Percentiles rank a stretch among this genome's conserved stretches.
Conservation (phyloP, 2,329 filamentous ascomycete species). For the Xylaria sp. region DNA sequence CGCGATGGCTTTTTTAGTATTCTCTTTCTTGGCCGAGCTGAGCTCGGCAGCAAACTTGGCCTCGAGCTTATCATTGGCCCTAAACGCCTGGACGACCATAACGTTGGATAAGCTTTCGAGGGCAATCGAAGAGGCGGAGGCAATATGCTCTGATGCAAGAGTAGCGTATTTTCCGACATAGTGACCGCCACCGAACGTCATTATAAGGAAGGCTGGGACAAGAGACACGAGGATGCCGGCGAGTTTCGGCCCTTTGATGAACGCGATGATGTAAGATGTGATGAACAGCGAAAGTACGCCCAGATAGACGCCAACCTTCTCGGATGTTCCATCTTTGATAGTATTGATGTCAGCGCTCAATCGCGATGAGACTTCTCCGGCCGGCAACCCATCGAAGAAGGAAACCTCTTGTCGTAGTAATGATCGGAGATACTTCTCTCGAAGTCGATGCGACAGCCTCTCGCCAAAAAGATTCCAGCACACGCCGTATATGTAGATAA, state of each 20-base stretch:
- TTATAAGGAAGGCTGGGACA: conserved; percentile 66
- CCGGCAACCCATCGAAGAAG: conserved; percentile 67
- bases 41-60: conserved; percentile 62
- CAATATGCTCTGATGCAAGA: conserved; percentile 59
- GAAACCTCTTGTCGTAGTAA: conserved; percentile 67
- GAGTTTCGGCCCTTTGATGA: conserved; percentile 67
- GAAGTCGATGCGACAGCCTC: conserved; percentile 65
- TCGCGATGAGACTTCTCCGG: conserved; percentile 67
- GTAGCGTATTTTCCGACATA: conserved; percentile 60
- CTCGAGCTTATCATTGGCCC: conserved; percentile 63
- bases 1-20: conserved; percentile 66
- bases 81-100: conserved; percentile 65
- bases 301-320: conserved; percentile 71
- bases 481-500: conserved; percentile 67
- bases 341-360: conserved; percentile 69
- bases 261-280: conserved; percentile 69
- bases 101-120: conserved; percentile 65
- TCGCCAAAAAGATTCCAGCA: conserved; percentile 70
- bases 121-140: conserved; percentile 65
- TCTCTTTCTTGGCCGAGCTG: conserved; percentile 58
- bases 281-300: conserved; percentile 68
- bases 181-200: conserved; percentile 63
- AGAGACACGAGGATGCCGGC: conserved; percentile 68
- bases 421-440: conserved; percentile 65
- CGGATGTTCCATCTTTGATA: conserved; percentile 69